A percentile compares a stretch with the other conserved stretches of the same genome.
Evolutionary conservation across 1,139 yeast genomes (phyloP).

Genomic region (Groenewaldozyma sp.): DNA sequence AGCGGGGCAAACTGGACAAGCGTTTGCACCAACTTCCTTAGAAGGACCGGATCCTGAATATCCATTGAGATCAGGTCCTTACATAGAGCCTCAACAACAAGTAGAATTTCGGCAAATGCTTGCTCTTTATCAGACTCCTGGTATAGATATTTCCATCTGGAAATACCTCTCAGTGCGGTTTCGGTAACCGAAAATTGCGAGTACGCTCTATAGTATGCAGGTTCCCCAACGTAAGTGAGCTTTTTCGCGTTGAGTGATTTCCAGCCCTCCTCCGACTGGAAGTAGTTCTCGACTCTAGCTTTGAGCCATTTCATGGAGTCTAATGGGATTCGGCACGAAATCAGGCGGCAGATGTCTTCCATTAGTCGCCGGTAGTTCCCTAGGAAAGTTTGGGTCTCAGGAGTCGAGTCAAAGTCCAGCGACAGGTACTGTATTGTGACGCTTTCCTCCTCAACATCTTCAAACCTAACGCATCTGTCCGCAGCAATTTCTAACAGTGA

Average conservation of each 20-base stretch:
- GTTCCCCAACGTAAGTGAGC: conserved; percentile 49
- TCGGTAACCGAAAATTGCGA: conserved; percentile 84
- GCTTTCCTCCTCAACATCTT: conserved; percentile 56
- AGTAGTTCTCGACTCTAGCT: conserved; percentile 59
- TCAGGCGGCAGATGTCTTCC: conserved; percentile 83
- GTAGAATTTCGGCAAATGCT: conserved; percentile 47
- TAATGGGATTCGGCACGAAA: conserved; percentile 78
- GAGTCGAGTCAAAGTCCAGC: conserved; percentile 78
- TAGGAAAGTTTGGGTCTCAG: conserved; percentile 72
- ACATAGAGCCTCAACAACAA: conserved; percentile 66
- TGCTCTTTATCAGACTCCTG: conserved; percentile 50
- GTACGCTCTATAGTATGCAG: conserved; percentile 66
- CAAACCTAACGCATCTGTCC: conserved; percentile 66
- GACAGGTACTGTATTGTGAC: conserved; percentile 58
- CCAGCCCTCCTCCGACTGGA: conserved; percentile 63
- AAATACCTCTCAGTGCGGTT: conserved; percentile 82
- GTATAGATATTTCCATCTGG: conserved; percentile 97
- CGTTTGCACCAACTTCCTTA: conserved; percentile 83
- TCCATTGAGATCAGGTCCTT: conserved; percentile 67
- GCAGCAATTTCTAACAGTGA: conserved; percentile 69
- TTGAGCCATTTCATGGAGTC: conserved; percentile 80
- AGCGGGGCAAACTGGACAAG: conserved; percentile 96
- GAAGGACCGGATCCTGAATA: conserved; percentile 67
- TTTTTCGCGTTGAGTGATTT: conserved; percentile 49
- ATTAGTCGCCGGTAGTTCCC: conserved; percentile 73